Evolutionary conservation across 208 protist species (phyloP).

Genomic region (Acanthamoeba triangularis): DNA sequence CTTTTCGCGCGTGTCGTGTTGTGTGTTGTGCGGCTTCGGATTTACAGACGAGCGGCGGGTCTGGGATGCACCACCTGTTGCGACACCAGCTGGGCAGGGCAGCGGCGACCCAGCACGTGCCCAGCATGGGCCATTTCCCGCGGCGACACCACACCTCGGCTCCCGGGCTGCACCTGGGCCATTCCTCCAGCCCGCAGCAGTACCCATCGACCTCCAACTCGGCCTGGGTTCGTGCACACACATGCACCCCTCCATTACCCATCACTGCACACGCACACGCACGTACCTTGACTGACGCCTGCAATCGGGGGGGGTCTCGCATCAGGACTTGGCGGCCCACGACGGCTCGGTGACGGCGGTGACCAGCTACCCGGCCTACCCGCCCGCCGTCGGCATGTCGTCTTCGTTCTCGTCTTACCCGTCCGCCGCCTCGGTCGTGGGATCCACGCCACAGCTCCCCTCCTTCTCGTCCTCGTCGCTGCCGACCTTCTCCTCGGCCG

Average conservation of each 20-base stretch:
- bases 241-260: not conserved
- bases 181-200: not conserved
- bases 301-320: not conserved
- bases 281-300: not conserved
- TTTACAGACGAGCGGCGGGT: not conserved
- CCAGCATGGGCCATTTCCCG: not conserved
- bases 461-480: not conserved
- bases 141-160: not conserved
- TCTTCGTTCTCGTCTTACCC: not conserved
- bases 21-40: not conserved
- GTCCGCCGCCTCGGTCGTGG: not conserved
- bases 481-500: not conserved
- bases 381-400: not conserved
- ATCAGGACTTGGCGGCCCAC: not conserved
- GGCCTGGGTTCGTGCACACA: not conserved
- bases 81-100: not conserved
- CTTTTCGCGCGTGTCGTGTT: not conserved
- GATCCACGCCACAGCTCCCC: not conserved
- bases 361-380: not conserved
- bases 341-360: constrained; percentile 9
- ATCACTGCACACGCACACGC: not conserved
- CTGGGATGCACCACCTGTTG: not conserved
- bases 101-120: not conserved
- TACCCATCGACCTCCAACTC: not conserved
- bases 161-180: not conserved